Evolutionary conservation across 148 eudicot species (phyloP).

Genomic region (Silene latifolia): DNA sequence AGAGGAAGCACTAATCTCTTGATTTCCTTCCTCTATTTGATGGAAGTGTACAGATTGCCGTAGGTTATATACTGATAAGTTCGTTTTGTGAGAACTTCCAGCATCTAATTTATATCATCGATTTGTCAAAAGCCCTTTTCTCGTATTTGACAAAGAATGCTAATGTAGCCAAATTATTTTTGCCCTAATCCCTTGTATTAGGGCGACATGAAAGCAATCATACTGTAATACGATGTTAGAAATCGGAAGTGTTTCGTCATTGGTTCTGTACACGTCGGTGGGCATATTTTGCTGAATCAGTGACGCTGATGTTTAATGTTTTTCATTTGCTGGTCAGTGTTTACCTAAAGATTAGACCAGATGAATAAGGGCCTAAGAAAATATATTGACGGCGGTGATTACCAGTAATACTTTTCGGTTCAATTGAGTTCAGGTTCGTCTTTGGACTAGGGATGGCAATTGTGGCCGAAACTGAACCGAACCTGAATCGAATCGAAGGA

Average conservation of each 20-base stretch:
- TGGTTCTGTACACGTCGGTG: not conserved
- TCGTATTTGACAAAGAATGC: not conserved
- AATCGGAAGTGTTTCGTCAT: not conserved
- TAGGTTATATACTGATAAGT: constrained; percentile 5
- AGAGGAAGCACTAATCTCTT: constrained; percentile 12
- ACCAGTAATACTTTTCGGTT: no score
- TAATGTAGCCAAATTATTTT: constrained; percentile 10
- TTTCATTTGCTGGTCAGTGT: no score
- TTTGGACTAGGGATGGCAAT: no score
- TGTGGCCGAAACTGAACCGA: no score
- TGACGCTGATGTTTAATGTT: no score
- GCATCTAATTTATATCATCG: not conserved
- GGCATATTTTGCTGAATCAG: not conserved
- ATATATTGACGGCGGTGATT: no score
- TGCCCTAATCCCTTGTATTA: constrained; percentile 13
- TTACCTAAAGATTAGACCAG: not conserved
- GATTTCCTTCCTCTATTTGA: constrained; percentile 1
- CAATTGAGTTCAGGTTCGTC: no score
- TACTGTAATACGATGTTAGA: not conserved
- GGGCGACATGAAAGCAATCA: not conserved
- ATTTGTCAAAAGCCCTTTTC: not conserved
- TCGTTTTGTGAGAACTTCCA: not conserved
- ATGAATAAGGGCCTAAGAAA: no score
- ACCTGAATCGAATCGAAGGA: no score
- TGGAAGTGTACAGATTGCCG: constrained; percentile 23